Conservation (phyloP, 352 stramenopile genomes). For the Pythium dissimile region DNA sequence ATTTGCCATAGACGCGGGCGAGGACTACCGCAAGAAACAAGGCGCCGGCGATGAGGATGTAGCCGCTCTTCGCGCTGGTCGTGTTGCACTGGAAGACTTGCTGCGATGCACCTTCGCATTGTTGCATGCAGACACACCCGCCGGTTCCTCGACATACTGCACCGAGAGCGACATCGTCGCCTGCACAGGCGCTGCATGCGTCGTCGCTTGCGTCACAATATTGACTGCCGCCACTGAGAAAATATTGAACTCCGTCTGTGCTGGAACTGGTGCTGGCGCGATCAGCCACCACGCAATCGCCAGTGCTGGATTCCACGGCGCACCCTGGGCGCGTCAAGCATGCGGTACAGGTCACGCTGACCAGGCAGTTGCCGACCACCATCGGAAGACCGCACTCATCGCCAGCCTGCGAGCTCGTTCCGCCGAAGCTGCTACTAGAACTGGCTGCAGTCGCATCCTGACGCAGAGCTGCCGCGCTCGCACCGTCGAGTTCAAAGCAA, state of each 20-base stretch:
- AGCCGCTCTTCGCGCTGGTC: neutral
- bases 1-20: neutral
- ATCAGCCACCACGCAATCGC: constrained; percentile 28
- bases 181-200: constrained; percentile 20
- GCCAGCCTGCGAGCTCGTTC: neutral
- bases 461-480: neutral
- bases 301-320: constrained; percentile 34
- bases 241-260: constrained; percentile 21
- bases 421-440: neutral
- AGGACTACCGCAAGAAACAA: neutral
- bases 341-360: constrained; percentile 14
- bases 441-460: neutral
- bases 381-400: constrained; percentile 5
- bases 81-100: neutral
- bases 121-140: constrained; percentile 24
- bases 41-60: neutral
- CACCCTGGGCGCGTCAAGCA: constrained; percentile 26
- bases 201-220: constrained; percentile 30
- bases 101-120: constrained; percentile 19
- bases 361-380: neutral
- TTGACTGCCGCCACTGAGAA: constrained; percentile 5
- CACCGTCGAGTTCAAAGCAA: neutral
- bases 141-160: constrained; percentile 19
- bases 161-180: neutral
- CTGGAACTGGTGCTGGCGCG: constrained; percentile 6